Conservation (phyloP, 371 early-diverging fungal genomes). For the Globomyces sp. region DNA sequence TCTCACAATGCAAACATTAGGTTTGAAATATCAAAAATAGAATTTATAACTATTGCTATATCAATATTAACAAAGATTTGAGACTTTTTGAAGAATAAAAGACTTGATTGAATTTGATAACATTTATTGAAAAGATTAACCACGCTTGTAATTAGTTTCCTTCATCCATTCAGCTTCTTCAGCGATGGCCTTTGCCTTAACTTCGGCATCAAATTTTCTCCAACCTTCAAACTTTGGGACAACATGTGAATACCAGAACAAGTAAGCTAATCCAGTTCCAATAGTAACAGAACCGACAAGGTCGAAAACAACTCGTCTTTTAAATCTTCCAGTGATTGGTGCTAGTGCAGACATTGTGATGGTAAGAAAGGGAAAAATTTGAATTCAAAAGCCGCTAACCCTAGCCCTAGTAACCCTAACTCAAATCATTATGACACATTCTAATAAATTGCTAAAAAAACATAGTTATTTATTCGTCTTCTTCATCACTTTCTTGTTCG, state of each 20-base stretch:
- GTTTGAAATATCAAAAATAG: no score
- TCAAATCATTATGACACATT: no score
- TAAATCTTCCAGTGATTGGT: constrained; percentile 42
- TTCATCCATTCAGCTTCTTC: constrained; percentile 4
- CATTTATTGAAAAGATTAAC: no score
- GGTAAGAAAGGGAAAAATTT: neutral
- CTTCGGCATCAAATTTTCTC: neutral
- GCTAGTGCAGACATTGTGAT: constrained; percentile 26
- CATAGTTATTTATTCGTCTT: constrained; percentile 59
- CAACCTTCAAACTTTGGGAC: neutral
- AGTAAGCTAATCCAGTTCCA: constrained; percentile 29
- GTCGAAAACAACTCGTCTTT: constrained; percentile 27
- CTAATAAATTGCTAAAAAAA: no score
- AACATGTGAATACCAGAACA: constrained; percentile 19
- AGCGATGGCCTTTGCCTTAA: constrained; percentile 4
- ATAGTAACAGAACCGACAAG: constrained; percentile 28
- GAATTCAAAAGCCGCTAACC: no score
- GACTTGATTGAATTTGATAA: no score
- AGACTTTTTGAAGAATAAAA: no score
- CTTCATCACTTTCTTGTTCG: constrained; percentile 70
- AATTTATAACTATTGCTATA: no score
- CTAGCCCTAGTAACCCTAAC: no score
- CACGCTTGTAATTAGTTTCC: neutral
- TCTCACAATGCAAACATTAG: no score
- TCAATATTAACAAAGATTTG: no score